Percentiles rank a stretch among this genome's conserved stretches.
phyloP scores from a whole-genome alignment of 2,329 filamentous ascomycete genomes.

The Fusarium fujikuroi region DNA sequence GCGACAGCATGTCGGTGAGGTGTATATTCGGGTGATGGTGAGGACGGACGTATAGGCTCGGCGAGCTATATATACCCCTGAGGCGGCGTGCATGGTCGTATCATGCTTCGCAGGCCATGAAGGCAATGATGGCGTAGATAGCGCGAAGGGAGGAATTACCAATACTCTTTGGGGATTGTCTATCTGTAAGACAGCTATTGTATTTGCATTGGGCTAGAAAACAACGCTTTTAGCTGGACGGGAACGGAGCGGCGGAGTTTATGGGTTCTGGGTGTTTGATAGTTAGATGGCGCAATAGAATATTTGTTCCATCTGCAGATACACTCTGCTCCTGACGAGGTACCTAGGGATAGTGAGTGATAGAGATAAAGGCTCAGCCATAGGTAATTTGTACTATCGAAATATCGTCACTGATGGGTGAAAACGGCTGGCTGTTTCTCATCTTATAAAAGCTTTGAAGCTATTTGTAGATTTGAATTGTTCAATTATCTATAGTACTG shows the following conservation, averaged over 20 bases:
- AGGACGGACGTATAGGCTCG: constrained; percentile 31
- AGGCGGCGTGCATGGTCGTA: constrained; percentile 5
- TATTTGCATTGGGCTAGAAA: constrained; percentile 45
- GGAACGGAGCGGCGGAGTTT: constrained; percentile 51
- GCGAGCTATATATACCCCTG: constrained; percentile 39
- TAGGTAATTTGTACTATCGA: background rate
- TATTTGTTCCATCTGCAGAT: constrained; percentile 30
- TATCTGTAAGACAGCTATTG: constrained; percentile 40
- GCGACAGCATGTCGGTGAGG: constrained; percentile 11
- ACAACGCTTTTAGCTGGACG: constrained; percentile 42
- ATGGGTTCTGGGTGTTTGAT: constrained; percentile 43
- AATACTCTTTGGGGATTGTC: constrained; percentile 26
- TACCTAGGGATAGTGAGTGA: background rate
- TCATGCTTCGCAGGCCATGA: constrained; percentile 4
- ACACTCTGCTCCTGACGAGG: background rate
- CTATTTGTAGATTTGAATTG: background rate
- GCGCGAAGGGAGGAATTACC: constrained; percentile 18
- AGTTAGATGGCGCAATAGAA: constrained; percentile 41
- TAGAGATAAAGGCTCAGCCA: background rate
- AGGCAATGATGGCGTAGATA: constrained; percentile 14
- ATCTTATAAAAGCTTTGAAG: background rate
- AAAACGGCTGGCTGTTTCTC: background rate
- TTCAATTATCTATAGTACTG: background rate
- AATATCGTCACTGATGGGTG: background rate
- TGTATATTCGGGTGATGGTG: constrained; percentile 16